These are phyloP conservation scores for Mucor circinelloides DNA, from an alignment of 371 early-diverging fungal species.

Conservation along the genomic window DNA sequence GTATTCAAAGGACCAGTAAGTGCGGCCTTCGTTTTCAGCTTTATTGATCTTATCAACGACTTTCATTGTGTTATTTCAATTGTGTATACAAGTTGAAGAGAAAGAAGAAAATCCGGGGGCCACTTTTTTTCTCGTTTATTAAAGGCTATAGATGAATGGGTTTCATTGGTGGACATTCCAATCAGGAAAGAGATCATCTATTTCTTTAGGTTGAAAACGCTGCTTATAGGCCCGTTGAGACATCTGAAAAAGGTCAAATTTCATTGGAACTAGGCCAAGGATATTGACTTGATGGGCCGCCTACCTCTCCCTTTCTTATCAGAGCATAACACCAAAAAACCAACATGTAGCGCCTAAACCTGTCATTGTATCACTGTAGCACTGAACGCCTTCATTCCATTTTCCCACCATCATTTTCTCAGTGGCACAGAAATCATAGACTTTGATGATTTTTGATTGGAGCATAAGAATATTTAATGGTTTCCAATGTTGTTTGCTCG, in stretches of 20 bases:
- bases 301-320: no score
- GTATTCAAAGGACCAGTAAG: constrained; percentile 93
- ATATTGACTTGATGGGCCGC: background rate
- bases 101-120: background rate
- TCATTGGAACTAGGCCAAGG: background rate
- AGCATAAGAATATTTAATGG: background rate
- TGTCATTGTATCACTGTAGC: background rate
- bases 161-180: background rate
- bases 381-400: background rate
- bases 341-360: background rate
- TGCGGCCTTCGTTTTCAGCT: constrained; percentile 69
- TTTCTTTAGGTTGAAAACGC: background rate
- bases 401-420: background rate
- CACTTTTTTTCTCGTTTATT: background rate
- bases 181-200: constrained; percentile 2
- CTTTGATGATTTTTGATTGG: no score
- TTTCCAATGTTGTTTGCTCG: no score
- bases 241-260: background rate
- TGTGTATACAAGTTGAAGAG: background rate
- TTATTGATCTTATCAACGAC: constrained; percentile 75
- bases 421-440: background rate
- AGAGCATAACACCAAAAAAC: no score
- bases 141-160: background rate
- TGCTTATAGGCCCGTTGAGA: background rate
- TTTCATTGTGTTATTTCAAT: constrained; percentile 54